Percentiles rank a stretch among this genome's conserved stretches.
Conservation (phyloP, 176 grass and related monocot species). For the Avena atlantica region DNA sequence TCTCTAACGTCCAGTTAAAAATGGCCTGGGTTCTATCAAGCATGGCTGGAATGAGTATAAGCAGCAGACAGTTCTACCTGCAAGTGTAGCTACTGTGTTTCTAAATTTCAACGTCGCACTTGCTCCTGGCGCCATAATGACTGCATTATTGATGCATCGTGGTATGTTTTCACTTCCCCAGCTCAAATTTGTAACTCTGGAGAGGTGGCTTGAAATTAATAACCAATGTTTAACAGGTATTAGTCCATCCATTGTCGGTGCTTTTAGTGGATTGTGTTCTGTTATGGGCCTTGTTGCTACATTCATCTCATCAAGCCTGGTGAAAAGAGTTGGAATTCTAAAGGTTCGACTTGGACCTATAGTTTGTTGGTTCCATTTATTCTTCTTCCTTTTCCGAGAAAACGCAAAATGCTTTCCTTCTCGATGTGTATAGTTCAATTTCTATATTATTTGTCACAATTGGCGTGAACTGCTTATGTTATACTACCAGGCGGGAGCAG, state of each 20-base stretch:
- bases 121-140: conserved; percentile 97
- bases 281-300: conserved; percentile 96
- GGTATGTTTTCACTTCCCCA: conserved; percentile 57
- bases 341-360: conserved; percentile 63
- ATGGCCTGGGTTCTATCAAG: conserved; percentile 70
- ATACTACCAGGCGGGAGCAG: conserved; percentile 80
- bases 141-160: conserved; percentile 88
- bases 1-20: conserved; percentile 71
- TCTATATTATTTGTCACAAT: neutral
- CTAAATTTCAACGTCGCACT: conserved; percentile 94
- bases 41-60: conserved; percentile 97
- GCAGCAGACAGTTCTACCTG: conserved; percentile 88
- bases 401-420: neutral
- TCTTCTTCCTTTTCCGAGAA: neutral
- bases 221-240: conserved; percentile 61
- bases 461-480: conserved; percentile 35
- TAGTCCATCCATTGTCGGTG: conserved; percentile 86
- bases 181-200: conserved; percentile 9
- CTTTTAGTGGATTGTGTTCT: conserved; percentile 90
- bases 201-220: neutral
- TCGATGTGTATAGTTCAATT: neutral
- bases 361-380: conserved; percentile 6
- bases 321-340: conserved; percentile 93
- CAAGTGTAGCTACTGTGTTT: conserved; percentile 90
- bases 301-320: conserved; percentile 81